These are phyloP conservation scores for Citrullus colocynthis DNA, from an alignment of 306 rosid genomes.

Conservation along the genomic window DNA sequence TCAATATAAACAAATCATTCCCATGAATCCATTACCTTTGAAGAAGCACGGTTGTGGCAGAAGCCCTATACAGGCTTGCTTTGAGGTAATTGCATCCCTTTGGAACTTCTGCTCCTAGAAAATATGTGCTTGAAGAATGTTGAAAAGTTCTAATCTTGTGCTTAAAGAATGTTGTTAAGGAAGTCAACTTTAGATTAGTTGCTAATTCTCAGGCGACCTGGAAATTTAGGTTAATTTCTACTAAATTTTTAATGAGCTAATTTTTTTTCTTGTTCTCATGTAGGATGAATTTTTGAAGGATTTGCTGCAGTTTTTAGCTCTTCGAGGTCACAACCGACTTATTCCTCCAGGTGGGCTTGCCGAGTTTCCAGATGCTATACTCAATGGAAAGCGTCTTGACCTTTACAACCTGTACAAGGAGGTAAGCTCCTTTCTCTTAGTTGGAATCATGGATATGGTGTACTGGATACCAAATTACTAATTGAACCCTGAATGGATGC, in stretches of 20 bases:
- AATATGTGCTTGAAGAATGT: neutral
- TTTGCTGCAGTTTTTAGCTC: constrained; percentile 82
- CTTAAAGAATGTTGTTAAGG: neutral
- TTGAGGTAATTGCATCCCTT: constrained; percentile 53
- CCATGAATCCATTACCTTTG: constrained; percentile 86
- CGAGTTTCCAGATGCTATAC: constrained; percentile 99
- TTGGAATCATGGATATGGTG: neutral
- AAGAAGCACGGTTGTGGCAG: constrained; percentile 94
- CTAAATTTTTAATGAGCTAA: neutral
- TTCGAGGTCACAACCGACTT: constrained; percentile 79
- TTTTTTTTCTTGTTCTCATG: neutral
- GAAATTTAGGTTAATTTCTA: neutral
- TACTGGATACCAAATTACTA: neutral
- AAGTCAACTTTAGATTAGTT: neutral
- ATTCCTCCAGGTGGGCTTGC: constrained; percentile 85
- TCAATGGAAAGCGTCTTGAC: constrained; percentile 95
- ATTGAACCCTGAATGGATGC: neutral
- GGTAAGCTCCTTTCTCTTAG: constrained; percentile 25
- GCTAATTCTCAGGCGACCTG: neutral
- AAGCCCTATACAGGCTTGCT: constrained; percentile 62
- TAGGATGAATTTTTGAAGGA: constrained; percentile 96
- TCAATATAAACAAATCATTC: constrained; percentile 84
- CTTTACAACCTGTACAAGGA: constrained; percentile 94
- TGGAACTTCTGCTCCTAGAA: neutral
- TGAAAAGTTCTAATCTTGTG: neutral